These are phyloP conservation scores for Canavalia ensiformis DNA, from an alignment of 306 rosid genomes.

Conservation along the genomic window DNA sequence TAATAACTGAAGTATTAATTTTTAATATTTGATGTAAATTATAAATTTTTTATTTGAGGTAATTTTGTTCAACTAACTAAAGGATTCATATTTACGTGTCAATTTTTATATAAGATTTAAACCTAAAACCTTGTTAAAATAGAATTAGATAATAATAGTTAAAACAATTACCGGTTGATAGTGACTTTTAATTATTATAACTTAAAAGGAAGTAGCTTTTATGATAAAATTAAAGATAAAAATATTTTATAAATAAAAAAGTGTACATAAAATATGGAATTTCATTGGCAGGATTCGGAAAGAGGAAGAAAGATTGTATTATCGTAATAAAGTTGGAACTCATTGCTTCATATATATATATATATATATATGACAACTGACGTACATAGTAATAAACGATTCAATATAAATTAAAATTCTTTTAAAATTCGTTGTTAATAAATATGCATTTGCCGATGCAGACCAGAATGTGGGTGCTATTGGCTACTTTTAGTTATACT, in stretches of 20 bases:
- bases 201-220: too few species aligned
- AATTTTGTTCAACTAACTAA: too few species aligned
- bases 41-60: too few species aligned
- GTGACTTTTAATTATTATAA: too few species aligned
- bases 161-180: too few species aligned
- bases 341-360: background rate
- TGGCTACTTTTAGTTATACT: background rate
- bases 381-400: background rate
- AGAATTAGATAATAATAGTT: too few species aligned
- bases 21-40: too few species aligned
- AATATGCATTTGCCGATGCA: background rate
- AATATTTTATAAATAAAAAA: background rate
- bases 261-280: background rate
- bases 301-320: background rate
- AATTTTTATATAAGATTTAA: too few species aligned
- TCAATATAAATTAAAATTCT: background rate
- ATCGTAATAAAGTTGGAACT: background rate
- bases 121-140: too few species aligned
- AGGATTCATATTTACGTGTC: too few species aligned
- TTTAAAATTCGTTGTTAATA: background rate
- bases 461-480: background rate
- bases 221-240: too few species aligned
- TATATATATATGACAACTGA: background rate
- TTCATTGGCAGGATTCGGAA: background rate
- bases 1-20: too few species aligned